Evolutionary conservation across 306 rosid species (phyloP).

Genomic region (Rubus parviflorus): DNA sequence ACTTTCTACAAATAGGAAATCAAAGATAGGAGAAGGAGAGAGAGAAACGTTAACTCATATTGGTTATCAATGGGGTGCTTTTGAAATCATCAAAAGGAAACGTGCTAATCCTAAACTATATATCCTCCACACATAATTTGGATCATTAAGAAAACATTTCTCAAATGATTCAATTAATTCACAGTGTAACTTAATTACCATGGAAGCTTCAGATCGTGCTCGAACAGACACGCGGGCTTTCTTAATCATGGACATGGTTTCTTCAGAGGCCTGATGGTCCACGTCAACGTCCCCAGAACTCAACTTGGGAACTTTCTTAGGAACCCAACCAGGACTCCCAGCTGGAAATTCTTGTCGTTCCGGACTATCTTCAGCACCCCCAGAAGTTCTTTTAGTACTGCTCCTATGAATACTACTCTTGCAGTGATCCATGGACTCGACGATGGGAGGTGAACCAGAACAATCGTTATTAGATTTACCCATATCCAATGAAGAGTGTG

Average conservation of each 20-base stretch:
- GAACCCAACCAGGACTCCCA: conserved; percentile 27
- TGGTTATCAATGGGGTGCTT: not conserved
- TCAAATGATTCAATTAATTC: not conserved
- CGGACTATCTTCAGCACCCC: conserved; percentile 9
- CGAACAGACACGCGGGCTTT: conserved; percentile 69
- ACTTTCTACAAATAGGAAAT: conserved; percentile 1
- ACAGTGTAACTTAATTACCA: conserved; percentile 37
- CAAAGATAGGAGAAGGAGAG: not conserved
- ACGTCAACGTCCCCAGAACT: conserved; percentile 22
- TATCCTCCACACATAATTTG: not conserved
- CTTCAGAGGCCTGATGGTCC: conserved; percentile 37
- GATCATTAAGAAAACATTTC: not conserved
- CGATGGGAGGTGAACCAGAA: conserved; percentile 21
- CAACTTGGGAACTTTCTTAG: conserved; percentile 39
- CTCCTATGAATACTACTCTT: conserved; percentile 12
- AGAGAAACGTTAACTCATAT: not conserved
- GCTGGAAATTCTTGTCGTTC: conserved; percentile 15
- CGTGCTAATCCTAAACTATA: not conserved
- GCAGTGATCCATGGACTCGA: conserved; percentile 35
- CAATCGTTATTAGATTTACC: conserved; percentile 20
- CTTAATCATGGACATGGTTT: conserved; percentile 54
- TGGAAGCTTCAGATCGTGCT: conserved; percentile 51
- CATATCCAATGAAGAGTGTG: conserved; percentile 28
- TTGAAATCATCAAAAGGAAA: not conserved
- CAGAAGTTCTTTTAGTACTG: conserved; percentile 20